Evolutionary conservation across 2,329 filamentous ascomycete species (phyloP).

Genomic region (Rosellinia necatrix): DNA sequence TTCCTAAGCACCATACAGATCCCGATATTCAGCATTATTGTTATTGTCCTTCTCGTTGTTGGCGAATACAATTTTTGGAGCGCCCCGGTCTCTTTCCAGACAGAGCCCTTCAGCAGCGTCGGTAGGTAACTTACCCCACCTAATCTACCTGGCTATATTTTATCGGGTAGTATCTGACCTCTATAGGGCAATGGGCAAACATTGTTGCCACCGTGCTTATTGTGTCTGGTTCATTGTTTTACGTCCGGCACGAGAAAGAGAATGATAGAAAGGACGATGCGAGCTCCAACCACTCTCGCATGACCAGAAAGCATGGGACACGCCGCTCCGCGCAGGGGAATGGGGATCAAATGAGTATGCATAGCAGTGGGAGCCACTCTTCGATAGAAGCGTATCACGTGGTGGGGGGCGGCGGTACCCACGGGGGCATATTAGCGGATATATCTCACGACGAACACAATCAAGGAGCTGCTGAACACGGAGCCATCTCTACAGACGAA

Average conservation of each 20-base stretch:
- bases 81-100: slow-evolving; percentile 58
- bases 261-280: slow-evolving; percentile 29
- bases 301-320: slow-evolving; percentile 37
- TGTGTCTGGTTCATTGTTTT: slow-evolving; percentile 59
- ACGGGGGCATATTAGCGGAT: background rate
- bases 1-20: slow-evolving; percentile 62
- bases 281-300: slow-evolving; percentile 5
- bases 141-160: background rate
- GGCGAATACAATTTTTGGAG: slow-evolving; percentile 70
- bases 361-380: slow-evolving; percentile 2
- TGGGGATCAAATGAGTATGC: slow-evolving; percentile 14
- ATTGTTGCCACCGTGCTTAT: slow-evolving; percentile 63
- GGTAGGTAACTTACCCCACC: no score
- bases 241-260: slow-evolving; percentile 52
- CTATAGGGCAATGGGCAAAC: slow-evolving; percentile 61
- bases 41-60: slow-evolving; percentile 62
- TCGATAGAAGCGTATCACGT: background rate
- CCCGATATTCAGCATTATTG: slow-evolving; percentile 61
- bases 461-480: slow-evolving; percentile 13
- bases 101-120: slow-evolving; percentile 65
- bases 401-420: background rate
- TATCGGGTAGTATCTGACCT: background rate
- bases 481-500: slow-evolving; percentile 1
- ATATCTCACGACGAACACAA: background rate
- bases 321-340: slow-evolving; percentile 14